These are phyloP conservation scores for Xylaria sp. DNA, from an alignment of 2,329 filamentous ascomycete species.

Conservation along the genomic window DNA sequence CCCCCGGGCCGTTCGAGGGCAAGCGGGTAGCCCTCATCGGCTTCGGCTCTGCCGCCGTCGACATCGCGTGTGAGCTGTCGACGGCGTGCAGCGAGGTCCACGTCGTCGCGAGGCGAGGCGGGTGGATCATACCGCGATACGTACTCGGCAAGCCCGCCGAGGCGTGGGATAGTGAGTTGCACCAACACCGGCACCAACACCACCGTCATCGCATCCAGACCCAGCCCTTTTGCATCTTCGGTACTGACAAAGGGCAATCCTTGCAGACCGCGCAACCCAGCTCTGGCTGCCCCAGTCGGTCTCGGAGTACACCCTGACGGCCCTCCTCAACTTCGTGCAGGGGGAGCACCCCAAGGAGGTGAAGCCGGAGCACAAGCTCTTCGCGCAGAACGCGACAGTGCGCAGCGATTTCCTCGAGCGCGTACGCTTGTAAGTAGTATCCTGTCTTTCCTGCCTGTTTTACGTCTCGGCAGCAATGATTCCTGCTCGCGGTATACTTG, in stretches of 20 bases:
- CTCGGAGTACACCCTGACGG: conserved; percentile 35
- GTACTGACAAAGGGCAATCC: background rate
- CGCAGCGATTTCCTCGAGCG: conserved; percentile 40
- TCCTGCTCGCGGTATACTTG: no score
- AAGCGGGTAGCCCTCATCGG: conserved; percentile 43
- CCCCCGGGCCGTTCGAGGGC: conserved; percentile 38
- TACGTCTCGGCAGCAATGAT: no score
- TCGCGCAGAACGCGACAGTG: conserved; percentile 40
- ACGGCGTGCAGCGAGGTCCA: conserved; percentile 39
- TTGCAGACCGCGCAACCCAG: conserved; percentile 34
- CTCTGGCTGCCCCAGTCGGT: conserved; percentile 33
- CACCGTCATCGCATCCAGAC: no score
- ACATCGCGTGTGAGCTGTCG: conserved; percentile 43
- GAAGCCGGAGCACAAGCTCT: conserved; percentile 38
- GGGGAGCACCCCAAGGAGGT: conserved; percentile 38
- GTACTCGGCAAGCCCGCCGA: conserved; percentile 41
- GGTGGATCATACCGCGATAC: conserved; percentile 44
- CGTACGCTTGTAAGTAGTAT: no score
- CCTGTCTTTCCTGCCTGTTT: no score
- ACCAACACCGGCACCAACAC: no score
- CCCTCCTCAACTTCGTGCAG: conserved; percentile 36
- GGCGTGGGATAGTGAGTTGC: conserved; percentile 39
- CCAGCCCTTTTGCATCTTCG: background rate
- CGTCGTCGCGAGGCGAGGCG: conserved; percentile 42
- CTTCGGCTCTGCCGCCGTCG: conserved; percentile 43